Evolutionary conservation across 1,284 basidiomycete genomes (phyloP).

Genomic region (Boletellus deceptivus): DNA sequence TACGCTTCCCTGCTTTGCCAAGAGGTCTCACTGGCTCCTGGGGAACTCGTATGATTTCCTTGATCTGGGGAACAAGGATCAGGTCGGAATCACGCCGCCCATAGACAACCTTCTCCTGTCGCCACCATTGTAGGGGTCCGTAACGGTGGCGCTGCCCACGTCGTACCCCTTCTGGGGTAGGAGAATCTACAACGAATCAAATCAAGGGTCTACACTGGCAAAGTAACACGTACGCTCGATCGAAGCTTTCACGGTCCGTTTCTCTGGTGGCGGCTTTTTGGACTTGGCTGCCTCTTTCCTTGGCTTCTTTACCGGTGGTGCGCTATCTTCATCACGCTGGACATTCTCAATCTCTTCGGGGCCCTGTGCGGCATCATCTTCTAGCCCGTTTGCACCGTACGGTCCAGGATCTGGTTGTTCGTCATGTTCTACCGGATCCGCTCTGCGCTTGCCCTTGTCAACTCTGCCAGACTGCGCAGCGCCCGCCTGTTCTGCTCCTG

Average conservation of each 20-base stretch:
- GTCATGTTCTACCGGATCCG: conserved; percentile 32
- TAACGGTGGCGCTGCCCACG: conserved; percentile 72
- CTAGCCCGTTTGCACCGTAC: conserved; percentile 40
- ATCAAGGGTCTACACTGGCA: background rate
- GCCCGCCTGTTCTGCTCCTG: conserved; percentile 35
- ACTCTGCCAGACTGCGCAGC: conserved; percentile 24
- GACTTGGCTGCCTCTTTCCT: conserved; percentile 36
- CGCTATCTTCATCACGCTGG: conserved; percentile 36
- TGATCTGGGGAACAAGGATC: conserved; percentile 74
- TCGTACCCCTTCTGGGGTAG: conserved; percentile 60
- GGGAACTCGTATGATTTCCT: conserved; percentile 78
- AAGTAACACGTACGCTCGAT: conserved; percentile 23
- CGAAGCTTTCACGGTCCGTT: conserved; percentile 14
- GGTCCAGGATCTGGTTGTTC: conserved; percentile 22
- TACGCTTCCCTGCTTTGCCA: conserved; percentile 43
- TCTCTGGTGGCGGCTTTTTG: conserved; percentile 33
- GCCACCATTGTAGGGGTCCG: conserved; percentile 88
- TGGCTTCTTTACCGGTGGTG: conserved; percentile 31
- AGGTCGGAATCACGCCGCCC: conserved; percentile 54
- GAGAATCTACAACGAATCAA: conserved; percentile 18
- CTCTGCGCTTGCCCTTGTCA: conserved; percentile 38
- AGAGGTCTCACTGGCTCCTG: conserved; percentile 62
- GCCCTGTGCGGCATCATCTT: conserved; percentile 56
- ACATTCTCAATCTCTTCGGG: conserved; percentile 44
- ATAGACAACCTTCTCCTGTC: conserved; percentile 88